Base-by-base conservation (phyloP, 805 yeast genomes). In the Ogataea nonfermentans region DNA sequence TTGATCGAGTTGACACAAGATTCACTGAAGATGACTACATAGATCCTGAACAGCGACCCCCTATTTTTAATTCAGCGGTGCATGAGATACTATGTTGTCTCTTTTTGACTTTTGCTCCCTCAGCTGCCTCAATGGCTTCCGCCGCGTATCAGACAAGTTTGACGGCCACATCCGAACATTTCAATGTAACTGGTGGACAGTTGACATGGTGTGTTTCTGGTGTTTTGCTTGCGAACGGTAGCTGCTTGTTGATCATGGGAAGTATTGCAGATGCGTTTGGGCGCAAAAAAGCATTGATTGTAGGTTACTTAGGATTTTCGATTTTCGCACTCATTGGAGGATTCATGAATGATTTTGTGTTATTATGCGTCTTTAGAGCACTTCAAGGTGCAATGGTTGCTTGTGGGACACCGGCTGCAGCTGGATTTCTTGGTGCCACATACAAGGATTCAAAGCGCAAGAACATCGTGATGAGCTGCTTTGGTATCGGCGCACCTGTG, bases 201-300 rank as follows among this genome's bases (percentile, higher is more conserved):
- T 47, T 72, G 14, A 65, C 74, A 2, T 72, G 78, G 78, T 56
- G 66, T 12, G 60, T 65, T 7, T 58, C 69, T 7, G 55, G 71
- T 12, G 64, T 70, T 15, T 57, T 58, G 33, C 55, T 72, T 10
- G 72, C 73, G 4, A 63, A 64, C 35, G 77, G 76, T 6, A 57
- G 74, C 3, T 61, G 67, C 29, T 53, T 73, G 20, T 52, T 72
- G 13, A 37, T 72, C 8, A 63, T 69, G 62, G 75, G 77, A 8
- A 70, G 69, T 17, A 45, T 73, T n/a, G 71, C 76, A 1, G 78
- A 72, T 53, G 62, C 66, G 0, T 53, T 72, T 48, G 76, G 76
- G n/a, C 57, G 77, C 22, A 69, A 62, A 39, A 57, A 61, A 13
- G 57, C 70, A 6, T 55, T 72, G 9, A 35, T 70, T 2, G 45